A percentile compares a stretch with the other conserved stretches of the same genome.
These are phyloP conservation scores for Starmerella vitae DNA, from an alignment of 805 yeast genomes.

Conservation along the genomic window DNA sequence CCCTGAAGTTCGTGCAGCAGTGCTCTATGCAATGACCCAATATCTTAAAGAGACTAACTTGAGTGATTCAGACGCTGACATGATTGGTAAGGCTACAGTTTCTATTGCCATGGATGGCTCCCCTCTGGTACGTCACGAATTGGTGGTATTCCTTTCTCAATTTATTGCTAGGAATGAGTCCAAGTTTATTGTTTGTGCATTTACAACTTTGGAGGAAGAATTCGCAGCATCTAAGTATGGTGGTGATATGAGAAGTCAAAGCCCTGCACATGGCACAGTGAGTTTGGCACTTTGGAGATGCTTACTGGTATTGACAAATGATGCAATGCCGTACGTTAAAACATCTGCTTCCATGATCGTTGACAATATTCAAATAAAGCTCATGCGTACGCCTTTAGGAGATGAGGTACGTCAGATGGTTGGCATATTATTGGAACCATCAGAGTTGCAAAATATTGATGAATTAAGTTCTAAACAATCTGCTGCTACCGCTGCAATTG, in stretches of 20 bases:
- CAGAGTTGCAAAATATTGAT: slow-evolving; percentile 5
- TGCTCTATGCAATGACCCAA: slow-evolving; percentile 56
- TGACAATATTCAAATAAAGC: slow-evolving; percentile 52
- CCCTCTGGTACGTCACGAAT: slow-evolving; percentile 74
- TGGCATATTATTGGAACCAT: slow-evolving; percentile 10
- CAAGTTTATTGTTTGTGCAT: slow-evolving; percentile 77
- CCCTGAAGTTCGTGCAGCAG: slow-evolving; percentile 86
- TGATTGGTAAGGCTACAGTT: slow-evolving; percentile 51
- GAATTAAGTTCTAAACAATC: not conserved
- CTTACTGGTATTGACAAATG: slow-evolving; percentile 63
- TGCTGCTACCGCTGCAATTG: not conserved
- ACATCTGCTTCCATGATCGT: slow-evolving; percentile 59
- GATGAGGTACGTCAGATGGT: slow-evolving; percentile 42
- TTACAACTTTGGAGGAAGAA: slow-evolving; percentile 71
- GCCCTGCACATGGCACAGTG: slow-evolving; percentile 78
- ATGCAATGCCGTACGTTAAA: slow-evolving; percentile 73
- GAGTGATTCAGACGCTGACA: slow-evolving; percentile 22
- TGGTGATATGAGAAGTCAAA: slow-evolving; percentile 48
- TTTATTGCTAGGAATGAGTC: slow-evolving; percentile 55
- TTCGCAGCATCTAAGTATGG: slow-evolving; percentile 39
- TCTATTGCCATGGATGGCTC: slow-evolving; percentile 75
- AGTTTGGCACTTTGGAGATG: slow-evolving; percentile 83
- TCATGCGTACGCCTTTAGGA: slow-evolving; percentile 53
- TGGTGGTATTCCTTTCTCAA: slow-evolving; percentile 60
- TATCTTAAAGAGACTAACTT: slow-evolving; percentile 36